Percentiles rank a stretch among this genome's conserved stretches.
phyloP scores from a whole-genome alignment of 1,284 basidiomycete species.

The Marasmius tenuissimus region DNA sequence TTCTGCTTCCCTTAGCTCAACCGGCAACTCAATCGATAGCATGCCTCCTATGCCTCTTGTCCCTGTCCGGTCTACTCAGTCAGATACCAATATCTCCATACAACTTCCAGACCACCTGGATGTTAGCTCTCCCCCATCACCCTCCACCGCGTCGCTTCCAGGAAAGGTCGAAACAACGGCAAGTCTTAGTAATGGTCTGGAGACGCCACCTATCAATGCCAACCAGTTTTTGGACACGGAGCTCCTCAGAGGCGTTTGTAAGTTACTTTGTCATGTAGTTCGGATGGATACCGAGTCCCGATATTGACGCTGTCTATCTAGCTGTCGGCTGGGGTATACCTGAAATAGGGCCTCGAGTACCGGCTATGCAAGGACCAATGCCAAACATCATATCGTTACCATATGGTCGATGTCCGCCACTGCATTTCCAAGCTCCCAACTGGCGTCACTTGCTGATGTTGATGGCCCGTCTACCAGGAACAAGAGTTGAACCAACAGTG shows the following conservation, averaged over 20 bases:
- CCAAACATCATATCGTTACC: slow-evolving; percentile 73
- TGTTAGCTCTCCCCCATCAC: neutral
- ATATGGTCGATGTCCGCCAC: slow-evolving; percentile 61
- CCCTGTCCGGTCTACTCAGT: neutral
- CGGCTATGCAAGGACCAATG: slow-evolving; percentile 52
- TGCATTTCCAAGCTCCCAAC: slow-evolving; percentile 69
- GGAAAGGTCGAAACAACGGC: slow-evolving; percentile 6
- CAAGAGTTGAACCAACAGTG: slow-evolving; percentile 66
- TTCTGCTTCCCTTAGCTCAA: neutral
- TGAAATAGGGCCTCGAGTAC: slow-evolving; percentile 44
- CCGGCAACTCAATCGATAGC: neutral
- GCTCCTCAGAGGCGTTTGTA: slow-evolving; percentile 63
- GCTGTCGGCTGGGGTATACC: slow-evolving; percentile 69
- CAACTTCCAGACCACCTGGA: neutral
- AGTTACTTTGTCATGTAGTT: slow-evolving; percentile 22
- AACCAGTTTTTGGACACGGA: slow-evolving; percentile 64
- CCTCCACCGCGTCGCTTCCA: slow-evolving; percentile 4
- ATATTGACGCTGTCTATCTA: slow-evolving; percentile 21
- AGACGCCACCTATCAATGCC: slow-evolving; percentile 30
- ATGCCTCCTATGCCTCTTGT: neutral
- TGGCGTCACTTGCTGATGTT: slow-evolving; percentile 73
- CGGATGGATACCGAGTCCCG: slow-evolving; percentile 14
- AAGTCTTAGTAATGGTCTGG: neutral
- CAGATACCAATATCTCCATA: neutral
- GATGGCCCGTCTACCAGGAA: slow-evolving; percentile 68